Conservation (phyloP, 805 yeast species). For the Barnettozyma populi region DNA sequence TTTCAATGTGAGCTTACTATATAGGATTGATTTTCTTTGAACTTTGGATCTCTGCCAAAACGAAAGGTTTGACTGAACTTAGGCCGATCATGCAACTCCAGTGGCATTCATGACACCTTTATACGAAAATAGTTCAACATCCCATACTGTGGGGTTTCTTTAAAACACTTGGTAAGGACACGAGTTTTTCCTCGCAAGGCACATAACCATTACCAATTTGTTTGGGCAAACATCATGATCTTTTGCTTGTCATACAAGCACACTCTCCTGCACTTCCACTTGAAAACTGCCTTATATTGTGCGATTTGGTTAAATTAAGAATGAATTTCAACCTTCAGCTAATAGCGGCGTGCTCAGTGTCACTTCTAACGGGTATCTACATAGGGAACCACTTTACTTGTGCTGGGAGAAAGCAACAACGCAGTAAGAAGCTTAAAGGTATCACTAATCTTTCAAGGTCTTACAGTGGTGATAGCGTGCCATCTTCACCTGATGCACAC, state of each 20-base stretch:
- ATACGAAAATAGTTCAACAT: no score
- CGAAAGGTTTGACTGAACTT: no score
- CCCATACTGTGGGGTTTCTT: no score
- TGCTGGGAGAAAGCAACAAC: conserved; percentile 2
- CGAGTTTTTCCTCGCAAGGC: not conserved
- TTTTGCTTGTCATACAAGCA: not conserved
- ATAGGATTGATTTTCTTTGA: conserved; percentile 35
- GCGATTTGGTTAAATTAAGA: not conserved
- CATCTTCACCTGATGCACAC: conserved; percentile 12
- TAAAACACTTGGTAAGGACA: no score
- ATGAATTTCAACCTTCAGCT: conserved; percentile 25
- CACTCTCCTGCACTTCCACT: not conserved
- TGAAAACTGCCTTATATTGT: not conserved
- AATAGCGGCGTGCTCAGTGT: conserved; percentile 30
- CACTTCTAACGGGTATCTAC: conserved; percentile 34
- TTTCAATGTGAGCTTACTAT: no score
- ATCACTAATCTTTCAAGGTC: not conserved
- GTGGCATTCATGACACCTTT: no score
- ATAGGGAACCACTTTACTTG: conserved; percentile 22
- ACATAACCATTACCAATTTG: not conserved
- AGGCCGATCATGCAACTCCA: no score
- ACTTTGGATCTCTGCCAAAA: no score
- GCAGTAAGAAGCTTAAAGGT: not conserved
- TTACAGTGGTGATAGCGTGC: conserved; percentile 4
- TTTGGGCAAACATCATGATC: not conserved